phyloP scores from a whole-genome alignment of 2,329 filamentous ascomycete genomes.

The Hypoxylon sp. region DNA sequence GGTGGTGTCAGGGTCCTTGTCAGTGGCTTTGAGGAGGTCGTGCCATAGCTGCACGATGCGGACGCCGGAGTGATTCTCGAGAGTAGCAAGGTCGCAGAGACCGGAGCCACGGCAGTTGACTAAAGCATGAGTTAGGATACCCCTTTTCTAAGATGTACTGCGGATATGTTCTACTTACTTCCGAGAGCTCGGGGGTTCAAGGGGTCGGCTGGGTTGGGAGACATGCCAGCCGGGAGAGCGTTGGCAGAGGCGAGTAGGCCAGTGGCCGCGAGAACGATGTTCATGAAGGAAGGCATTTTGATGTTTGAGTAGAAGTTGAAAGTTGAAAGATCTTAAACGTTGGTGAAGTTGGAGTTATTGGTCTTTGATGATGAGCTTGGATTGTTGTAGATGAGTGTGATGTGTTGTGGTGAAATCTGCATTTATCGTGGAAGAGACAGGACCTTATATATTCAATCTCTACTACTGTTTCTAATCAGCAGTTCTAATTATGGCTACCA shows the following conservation, averaged over 20 bases:
- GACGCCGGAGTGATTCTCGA: conserved; percentile 21
- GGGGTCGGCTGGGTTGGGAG: conserved; percentile 15
- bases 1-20: conserved; percentile 22
- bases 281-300: conserved; percentile 10
- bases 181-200: conserved; percentile 28
- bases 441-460: conserved; percentile 9
- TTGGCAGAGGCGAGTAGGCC: conserved; percentile 16
- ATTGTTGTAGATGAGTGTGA: not conserved
- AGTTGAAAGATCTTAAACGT: not conserved
- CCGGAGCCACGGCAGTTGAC: conserved; percentile 36
- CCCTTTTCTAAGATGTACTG: not conserved
- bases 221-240: conserved; percentile 18
- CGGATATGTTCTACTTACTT: conserved; percentile 3
- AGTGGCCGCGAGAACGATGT: conserved; percentile 12
- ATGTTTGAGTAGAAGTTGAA: not conserved
- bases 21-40: conserved; percentile 22
- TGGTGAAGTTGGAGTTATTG: not conserved
- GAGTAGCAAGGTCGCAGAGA: conserved; percentile 27
- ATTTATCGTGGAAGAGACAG: not conserved
- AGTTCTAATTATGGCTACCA: conserved; percentile 11
- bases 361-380: not conserved
- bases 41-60: conserved; percentile 25
- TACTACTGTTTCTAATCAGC: not conserved
- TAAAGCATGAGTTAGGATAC: not conserved
- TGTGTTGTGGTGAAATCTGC: conserved; percentile 1